These are phyloP conservation scores for Coix lacrymajobi DNA, from an alignment of 176 grass and related monocot genomes.

Conservation along the genomic window DNA sequence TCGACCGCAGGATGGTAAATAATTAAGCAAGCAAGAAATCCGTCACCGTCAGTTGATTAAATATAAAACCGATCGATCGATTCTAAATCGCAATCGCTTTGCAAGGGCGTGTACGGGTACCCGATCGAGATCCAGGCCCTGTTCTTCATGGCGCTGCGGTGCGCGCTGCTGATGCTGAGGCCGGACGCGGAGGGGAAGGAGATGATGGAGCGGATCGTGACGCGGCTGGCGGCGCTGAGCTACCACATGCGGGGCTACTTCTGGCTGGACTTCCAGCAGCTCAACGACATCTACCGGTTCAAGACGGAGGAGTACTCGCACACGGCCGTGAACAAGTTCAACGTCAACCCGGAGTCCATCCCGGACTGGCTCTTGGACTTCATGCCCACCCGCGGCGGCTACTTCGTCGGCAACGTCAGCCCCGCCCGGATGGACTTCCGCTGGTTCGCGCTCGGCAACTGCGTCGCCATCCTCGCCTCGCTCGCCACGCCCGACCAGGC, in stretches of 20 bases:
- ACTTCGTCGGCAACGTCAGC: constrained; percentile 96
- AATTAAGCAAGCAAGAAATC: background rate
- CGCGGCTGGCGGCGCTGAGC: constrained; percentile 77
- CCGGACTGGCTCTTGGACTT: constrained; percentile 95
- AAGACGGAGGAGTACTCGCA: constrained; percentile 98
- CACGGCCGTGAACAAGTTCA: constrained; percentile 99
- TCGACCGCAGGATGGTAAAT: constrained; percentile 90
- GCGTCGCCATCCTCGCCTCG: constrained; percentile 77
- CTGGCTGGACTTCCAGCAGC: constrained; percentile 86
- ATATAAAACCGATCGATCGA: no score
- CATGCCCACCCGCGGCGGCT: constrained; percentile 79
- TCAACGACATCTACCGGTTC: constrained; percentile 83
- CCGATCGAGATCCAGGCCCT: constrained; percentile 95
- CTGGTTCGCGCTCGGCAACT: constrained; percentile 91
- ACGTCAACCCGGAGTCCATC: constrained; percentile 96
- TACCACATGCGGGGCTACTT: constrained; percentile 95
- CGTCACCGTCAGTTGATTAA: no score
- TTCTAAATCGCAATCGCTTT: no score
- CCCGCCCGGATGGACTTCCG: constrained; percentile 92
- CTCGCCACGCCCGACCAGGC: constrained; percentile 84
- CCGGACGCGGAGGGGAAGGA: constrained; percentile 73
- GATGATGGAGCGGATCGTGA: constrained; percentile 63
- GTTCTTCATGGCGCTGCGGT: constrained; percentile 86
- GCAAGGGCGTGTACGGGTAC: constrained; percentile 87
- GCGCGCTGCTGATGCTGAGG: constrained; percentile 68